Percentiles rank a stretch among this genome's conserved stretches.
Conservation (phyloP, 2,329 filamentous ascomycete genomes). For the Alternaria sp. region DNA sequence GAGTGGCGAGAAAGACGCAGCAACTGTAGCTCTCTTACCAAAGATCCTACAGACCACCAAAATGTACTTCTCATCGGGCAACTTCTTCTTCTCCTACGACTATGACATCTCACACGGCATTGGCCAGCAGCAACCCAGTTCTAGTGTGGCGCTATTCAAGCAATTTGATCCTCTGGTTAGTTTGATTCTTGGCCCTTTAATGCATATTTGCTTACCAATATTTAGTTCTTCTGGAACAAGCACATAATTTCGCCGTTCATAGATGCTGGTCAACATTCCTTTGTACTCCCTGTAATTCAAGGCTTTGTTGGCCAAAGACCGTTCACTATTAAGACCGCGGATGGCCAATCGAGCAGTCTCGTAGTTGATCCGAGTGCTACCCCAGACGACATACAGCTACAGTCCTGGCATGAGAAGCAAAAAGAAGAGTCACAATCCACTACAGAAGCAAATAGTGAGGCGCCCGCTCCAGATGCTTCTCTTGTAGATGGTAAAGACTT, state of each 20-base stretch:
- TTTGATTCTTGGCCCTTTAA: not conserved
- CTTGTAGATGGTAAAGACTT: constrained; percentile 60
- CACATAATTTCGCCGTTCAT: constrained; percentile 78
- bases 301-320: constrained; percentile 89
- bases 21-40: constrained; percentile 67
- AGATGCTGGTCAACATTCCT: constrained; percentile 72
- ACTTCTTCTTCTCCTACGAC: constrained; percentile 96
- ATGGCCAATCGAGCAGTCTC: constrained; percentile 41
- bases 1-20: constrained; percentile 44
- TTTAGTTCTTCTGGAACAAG: constrained; percentile 87
- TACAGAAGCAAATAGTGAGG: constrained; percentile 21
- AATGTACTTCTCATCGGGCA: constrained; percentile 80
- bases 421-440: constrained; percentile 36
- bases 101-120: constrained; percentile 82
- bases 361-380: constrained; percentile 48
- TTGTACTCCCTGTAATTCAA: constrained; percentile 86
- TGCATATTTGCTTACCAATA: constrained; percentile 7
- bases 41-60: constrained; percentile 85
- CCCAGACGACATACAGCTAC: constrained; percentile 48
- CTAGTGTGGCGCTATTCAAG: constrained; percentile 70
- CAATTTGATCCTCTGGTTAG: constrained; percentile 73
- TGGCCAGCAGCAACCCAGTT: constrained; percentile 52
- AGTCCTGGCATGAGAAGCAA: constrained; percentile 44
- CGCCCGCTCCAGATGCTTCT: constrained; percentile 45
- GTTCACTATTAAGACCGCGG: constrained; percentile 73